Evolutionary conservation across 805 yeast species (phyloP).

Genomic region (Pichia pseudocactophila): DNA sequence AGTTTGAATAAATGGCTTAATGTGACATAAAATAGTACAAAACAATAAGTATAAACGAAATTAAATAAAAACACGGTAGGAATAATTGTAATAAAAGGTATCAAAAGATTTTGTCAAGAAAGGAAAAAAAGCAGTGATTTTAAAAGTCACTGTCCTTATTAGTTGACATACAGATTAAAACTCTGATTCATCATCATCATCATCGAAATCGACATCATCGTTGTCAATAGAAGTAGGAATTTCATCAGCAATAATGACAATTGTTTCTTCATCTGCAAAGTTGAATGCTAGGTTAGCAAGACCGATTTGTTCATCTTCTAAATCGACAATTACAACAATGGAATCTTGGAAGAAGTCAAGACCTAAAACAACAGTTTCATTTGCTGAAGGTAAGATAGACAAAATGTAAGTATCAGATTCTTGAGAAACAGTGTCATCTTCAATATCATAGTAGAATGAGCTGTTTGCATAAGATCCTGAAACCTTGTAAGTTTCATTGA

Average conservation of each 20-base stretch:
- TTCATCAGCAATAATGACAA: background rate
- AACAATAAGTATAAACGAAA: no score
- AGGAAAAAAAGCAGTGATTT: no score
- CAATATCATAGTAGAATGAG: constrained; percentile 4
- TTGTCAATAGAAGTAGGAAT: background rate
- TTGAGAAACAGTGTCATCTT: background rate
- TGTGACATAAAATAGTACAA: no score
- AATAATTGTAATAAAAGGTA: no score
- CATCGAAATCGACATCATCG: constrained; percentile 1
- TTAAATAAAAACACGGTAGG: no score
- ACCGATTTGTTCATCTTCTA: constrained; percentile 8
- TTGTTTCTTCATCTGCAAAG: background rate
- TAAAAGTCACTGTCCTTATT: no score
- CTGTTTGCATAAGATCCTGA: constrained; percentile 1
- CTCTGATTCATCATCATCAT: background rate
- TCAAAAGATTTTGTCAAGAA: no score
- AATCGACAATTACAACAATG: background rate
- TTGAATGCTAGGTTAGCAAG: background rate
- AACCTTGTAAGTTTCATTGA: constrained; percentile 1
- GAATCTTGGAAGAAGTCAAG: constrained; percentile 6
- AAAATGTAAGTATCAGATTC: constrained; percentile 1
- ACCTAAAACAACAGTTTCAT: constrained; percentile 8
- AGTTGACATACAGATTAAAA: no score
- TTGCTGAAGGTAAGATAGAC: constrained; percentile 9
- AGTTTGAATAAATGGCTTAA: no score